Conservation (phyloP, 495 filamentous ascomycete genomes). For the Neurospora hispaniola region DNA sequence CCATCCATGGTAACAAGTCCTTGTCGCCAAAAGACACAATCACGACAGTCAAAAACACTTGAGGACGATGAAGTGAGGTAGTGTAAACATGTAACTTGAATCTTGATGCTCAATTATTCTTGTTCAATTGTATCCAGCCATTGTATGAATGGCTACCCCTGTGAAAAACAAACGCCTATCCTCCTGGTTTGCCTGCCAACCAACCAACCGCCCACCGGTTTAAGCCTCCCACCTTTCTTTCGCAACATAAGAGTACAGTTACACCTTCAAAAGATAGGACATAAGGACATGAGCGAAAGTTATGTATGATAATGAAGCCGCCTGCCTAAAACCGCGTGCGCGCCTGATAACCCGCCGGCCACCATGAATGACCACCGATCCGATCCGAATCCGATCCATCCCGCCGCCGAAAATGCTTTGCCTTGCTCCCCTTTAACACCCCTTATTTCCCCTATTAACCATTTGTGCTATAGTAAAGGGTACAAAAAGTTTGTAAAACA, state of each 20-base stretch:
- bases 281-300: not conserved
- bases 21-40: not conserved
- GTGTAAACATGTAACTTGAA: not conserved
- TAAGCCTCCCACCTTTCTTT: not conserved
- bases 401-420: not conserved
- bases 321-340: not conserved
- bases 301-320: not conserved
- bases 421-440: not conserved
- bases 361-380: not conserved
- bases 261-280: not conserved
- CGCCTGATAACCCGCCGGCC: not conserved
- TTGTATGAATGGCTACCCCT: not conserved
- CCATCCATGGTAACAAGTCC: not conserved
- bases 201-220: not conserved
- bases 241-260: not conserved
- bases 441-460: not conserved
- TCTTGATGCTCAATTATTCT: not conserved
- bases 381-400: not conserved
- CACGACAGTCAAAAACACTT: not conserved
- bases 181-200: not conserved
- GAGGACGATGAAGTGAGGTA: not conserved
- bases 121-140: not conserved
- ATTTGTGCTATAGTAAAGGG: not conserved
- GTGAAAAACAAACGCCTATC: not conserved
- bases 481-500: not conserved